Conservation (phyloP, 2,329 filamentous ascomycete genomes). For the Blastomyces percursus region DNA sequence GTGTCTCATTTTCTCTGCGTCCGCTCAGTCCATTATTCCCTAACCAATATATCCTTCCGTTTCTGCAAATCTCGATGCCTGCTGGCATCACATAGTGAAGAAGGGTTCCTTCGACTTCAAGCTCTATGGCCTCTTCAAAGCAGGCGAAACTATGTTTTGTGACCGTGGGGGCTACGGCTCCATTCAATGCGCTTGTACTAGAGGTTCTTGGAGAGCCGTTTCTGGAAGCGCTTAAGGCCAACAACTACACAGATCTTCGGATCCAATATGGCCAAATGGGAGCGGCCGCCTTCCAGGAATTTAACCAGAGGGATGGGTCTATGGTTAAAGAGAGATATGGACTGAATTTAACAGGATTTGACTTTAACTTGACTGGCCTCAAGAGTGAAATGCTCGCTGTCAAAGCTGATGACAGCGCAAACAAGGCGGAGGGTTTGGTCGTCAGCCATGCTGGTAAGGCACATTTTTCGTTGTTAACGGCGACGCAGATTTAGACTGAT, state of each 20-base stretch:
- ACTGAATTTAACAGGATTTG: slow-evolving; percentile 51
- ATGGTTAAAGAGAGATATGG: slow-evolving; percentile 23
- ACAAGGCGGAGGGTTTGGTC: slow-evolving; percentile 53
- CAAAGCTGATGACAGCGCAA: slow-evolving; percentile 33
- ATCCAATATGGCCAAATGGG: slow-evolving; percentile 72
- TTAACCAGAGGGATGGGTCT: slow-evolving; percentile 18
- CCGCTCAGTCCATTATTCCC: neutral
- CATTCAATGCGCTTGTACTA: slow-evolving; percentile 61
- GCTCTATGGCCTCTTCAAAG: slow-evolving; percentile 15
- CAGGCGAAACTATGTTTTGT: slow-evolving; percentile 56
- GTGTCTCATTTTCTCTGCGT: neutral
- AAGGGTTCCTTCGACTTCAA: neutral
- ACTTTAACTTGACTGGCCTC: slow-evolving; percentile 53
- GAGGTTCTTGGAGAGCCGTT: slow-evolving; percentile 54
- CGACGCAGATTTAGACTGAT: neutral
- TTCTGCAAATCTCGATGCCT: neutral
- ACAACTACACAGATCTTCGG: slow-evolving; percentile 59
- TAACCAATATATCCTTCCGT: neutral
- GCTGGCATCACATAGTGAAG: neutral
- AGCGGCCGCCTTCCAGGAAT: slow-evolving; percentile 41
- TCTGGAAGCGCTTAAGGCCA: slow-evolving; percentile 46
- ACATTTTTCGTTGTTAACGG: neutral
- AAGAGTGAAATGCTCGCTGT: slow-evolving; percentile 46
- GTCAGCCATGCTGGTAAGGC: slow-evolving; percentile 77
- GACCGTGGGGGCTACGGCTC: slow-evolving; percentile 83